Evolutionary conservation across 345 rosid species (phyloP), one percentile per base, ranked within the genome.

Genomic region (Rhizophora mangle): DNA sequence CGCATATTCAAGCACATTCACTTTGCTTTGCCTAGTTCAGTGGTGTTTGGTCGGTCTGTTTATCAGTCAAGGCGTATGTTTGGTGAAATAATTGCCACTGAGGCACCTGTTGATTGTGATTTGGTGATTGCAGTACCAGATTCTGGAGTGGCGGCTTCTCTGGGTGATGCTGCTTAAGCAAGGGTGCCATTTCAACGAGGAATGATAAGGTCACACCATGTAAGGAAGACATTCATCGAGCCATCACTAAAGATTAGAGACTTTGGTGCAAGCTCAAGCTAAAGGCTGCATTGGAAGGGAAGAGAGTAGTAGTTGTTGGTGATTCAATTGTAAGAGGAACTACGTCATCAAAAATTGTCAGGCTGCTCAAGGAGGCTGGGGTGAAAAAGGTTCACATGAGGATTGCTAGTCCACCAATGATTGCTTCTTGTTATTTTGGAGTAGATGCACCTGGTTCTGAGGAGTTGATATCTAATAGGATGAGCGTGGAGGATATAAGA

Each of bases 381-480:
- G 99, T 96, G 1, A 95, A 86, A 73, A 97, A 92, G 82, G 93
- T 95, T 72, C 99, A 92, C 63, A 95, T 89, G 97, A 88, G 97
- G 79, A 92, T 95, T 4, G 99, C 99, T 0, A 92, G 99, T 69
- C 99, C 99, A 13, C 97, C 97, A 11, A 88, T 90, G 0, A 80
- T 90, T 0, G 92, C 85, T 1, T 87, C 97, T 8, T 95, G 99
- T 76, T 90, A 92, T 66, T 92, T 92, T 61, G 97, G 99, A n/a
- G 99, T 95, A 51, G 99, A 95, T 60, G 88, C 97, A 0, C 99
- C 99, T 0, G 88, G 97, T 82, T 70, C 97, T 0, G 93, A 88
- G 77, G 97, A 90, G 73, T 58, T 92, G 85, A 92, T 92, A 69
- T 95, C 99, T 0, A 95, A 95, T n/a, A 83, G 97, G 68, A 69